These are phyloP conservation scores for Cladosporium phlei DNA, from an alignment of 2,329 filamentous ascomycete genomes.

Conservation along the genomic window DNA sequence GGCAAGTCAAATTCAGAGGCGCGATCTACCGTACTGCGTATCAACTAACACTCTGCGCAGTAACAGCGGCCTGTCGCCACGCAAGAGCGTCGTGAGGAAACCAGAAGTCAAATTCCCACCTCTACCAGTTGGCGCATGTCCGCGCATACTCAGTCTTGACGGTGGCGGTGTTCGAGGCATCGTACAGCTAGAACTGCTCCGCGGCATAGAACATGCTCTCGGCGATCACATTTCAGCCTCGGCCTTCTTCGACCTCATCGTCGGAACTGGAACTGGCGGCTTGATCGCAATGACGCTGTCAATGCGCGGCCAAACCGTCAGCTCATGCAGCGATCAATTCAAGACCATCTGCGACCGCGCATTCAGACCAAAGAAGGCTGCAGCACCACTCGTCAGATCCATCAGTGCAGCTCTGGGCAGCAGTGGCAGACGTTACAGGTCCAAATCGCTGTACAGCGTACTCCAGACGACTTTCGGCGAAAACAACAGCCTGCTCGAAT, in stretches of 20 bases:
- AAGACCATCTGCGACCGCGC: conserved; percentile 36
- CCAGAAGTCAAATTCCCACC: conserved; percentile 31
- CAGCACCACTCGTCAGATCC: conserved; percentile 15
- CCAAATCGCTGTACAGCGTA: conserved; percentile 6
- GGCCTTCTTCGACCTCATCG: conserved; percentile 47
- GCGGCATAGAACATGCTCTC: conserved; percentile 37
- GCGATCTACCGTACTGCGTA: too few species aligned
- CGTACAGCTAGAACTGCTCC: conserved; percentile 42
- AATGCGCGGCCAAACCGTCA: conserved; percentile 35
- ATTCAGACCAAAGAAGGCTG: conserved; percentile 38
- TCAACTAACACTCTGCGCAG: not conserved
- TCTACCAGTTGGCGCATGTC: conserved; percentile 25
- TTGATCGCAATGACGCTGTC: conserved; percentile 42
- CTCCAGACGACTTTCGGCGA: conserved; percentile 31
- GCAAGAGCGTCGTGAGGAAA: conserved; percentile 27
- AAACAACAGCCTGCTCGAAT: conserved; percentile 28
- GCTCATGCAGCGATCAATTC: conserved; percentile 39
- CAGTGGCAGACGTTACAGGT: conserved; percentile 15
- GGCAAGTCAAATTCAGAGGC: not conserved
- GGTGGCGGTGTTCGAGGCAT: conserved; percentile 47
- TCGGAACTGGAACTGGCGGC: conserved; percentile 45
- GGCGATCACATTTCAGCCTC: conserved; percentile 36
- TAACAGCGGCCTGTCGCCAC: not conserved
- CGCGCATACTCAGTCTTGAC: conserved; percentile 26
- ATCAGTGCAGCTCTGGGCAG: conserved; percentile 13